Conservation (phyloP, 2,329 filamentous ascomycete species). For the Cryoendolithus antarcticus region DNA sequence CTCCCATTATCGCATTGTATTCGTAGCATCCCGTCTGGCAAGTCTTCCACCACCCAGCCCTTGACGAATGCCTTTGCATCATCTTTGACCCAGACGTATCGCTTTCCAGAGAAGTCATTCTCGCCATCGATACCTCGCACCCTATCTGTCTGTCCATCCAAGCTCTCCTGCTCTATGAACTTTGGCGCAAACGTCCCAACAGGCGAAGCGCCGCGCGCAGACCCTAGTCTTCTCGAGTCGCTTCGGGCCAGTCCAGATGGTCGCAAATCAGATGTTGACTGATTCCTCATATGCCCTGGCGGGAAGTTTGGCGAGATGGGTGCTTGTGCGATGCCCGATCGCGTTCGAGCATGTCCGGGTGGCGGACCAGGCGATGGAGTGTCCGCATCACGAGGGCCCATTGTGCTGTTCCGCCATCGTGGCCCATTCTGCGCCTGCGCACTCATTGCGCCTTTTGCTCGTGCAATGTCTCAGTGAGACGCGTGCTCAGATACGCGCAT, state of each 20-base stretch:
- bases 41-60: constrained; percentile 80
- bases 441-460: constrained; percentile 30
- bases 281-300: constrained; percentile 53
- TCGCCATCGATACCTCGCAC: constrained; percentile 78
- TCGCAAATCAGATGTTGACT: constrained; percentile 47
- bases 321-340: constrained; percentile 62
- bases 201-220: constrained; percentile 49
- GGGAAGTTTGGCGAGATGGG: constrained; percentile 33
- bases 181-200: constrained; percentile 87
- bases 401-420: constrained; percentile 50
- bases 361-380: constrained; percentile 53
- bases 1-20: constrained; percentile 91
- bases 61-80: constrained; percentile 77
- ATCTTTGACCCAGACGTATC: constrained; percentile 96
- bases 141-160: constrained; percentile 44
- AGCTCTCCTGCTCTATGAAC: constrained; percentile 83
- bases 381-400: constrained; percentile 49
- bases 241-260: constrained; percentile 18
- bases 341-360: constrained; percentile 47
- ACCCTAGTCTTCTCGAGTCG: constrained; percentile 39
- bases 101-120: constrained; percentile 96
- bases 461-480: no score
- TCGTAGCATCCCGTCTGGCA: constrained; percentile 54
- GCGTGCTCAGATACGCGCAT: no score
- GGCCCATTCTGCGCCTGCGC: constrained; percentile 48